Evolutionary conservation across 2,329 filamentous ascomycete genomes (phyloP).

Genomic region (Aspergillus sp.): DNA sequence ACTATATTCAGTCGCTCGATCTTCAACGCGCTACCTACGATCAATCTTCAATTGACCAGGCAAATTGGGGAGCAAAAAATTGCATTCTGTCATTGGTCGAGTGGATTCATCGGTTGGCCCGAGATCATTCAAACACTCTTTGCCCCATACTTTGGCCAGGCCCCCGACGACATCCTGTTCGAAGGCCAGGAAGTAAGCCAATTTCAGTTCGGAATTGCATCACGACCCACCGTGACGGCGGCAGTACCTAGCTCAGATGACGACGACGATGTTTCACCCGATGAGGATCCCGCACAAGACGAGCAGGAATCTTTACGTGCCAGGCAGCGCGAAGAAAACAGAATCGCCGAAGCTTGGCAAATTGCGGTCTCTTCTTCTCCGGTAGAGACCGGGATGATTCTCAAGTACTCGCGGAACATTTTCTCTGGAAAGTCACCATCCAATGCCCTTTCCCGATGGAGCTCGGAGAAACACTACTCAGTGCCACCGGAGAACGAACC

Average conservation of each 20-base stretch:
- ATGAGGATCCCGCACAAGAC: constrained; percentile 26
- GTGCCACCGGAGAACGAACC: constrained; percentile 32
- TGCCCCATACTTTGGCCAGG: constrained; percentile 29
- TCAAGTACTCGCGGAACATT: constrained; percentile 43
- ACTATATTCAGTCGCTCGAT: constrained; percentile 36
- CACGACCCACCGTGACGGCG: constrained; percentile 24
- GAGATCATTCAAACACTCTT: constrained; percentile 28
- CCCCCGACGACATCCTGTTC: constrained; percentile 27
- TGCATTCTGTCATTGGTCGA: constrained; percentile 42
- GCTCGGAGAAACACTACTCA: constrained; percentile 44
- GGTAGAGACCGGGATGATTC: constrained; percentile 30
- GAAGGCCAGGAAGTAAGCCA: constrained; percentile 32
- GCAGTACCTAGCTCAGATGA: constrained; percentile 20
- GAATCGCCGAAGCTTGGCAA: constrained; percentile 41
- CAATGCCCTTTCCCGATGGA: constrained; percentile 46
- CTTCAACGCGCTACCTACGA: constrained; percentile 32
- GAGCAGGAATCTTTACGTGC: constrained; percentile 21
- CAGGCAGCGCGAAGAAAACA: constrained; percentile 27
- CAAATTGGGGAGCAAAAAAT: constrained; percentile 36
- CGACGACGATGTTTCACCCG: constrained; percentile 24
- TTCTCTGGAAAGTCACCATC: constrained; percentile 41
- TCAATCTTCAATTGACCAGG: constrained; percentile 39
- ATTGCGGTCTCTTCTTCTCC: constrained; percentile 37
- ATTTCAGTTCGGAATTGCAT: constrained; percentile 40
- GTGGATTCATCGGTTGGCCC: constrained; percentile 44